Conservation (phyloP, 2,329 filamentous ascomycete species). For the Chaetomium globosum region DNA sequence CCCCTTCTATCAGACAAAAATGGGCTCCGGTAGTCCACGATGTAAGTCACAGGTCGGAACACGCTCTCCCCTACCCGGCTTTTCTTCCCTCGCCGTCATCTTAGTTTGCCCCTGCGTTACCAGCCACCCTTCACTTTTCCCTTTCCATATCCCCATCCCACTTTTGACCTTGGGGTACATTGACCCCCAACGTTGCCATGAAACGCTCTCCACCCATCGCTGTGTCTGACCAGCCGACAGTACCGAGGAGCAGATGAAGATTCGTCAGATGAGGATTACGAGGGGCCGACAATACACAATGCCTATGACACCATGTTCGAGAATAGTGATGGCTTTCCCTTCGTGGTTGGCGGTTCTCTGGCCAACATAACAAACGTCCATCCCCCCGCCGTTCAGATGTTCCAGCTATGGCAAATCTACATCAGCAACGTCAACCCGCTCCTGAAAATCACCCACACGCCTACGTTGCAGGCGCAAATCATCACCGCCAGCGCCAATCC, state of each 20-base stretch:
- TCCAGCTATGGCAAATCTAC: constrained; percentile 70
- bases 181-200: not conserved
- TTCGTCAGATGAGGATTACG: constrained; percentile 59
- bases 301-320: constrained; percentile 63
- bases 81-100: not conserved
- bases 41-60: constrained; percentile 42
- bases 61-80: not conserved
- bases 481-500: constrained; percentile 63
- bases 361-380: constrained; percentile 52
- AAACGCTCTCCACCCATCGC: not conserved
- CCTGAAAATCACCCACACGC: constrained; percentile 68
- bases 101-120: not conserved
- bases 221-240: constrained; percentile 40
- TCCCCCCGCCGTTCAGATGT: constrained; percentile 60
- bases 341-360: constrained; percentile 53
- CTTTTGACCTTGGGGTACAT: not conserved
- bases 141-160: not conserved
- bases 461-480: constrained; percentile 65
- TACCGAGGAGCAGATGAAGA: constrained; percentile 54
- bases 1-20: constrained; percentile 42
- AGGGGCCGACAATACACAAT: constrained; percentile 58
- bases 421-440: constrained; percentile 70
- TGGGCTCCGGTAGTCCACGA: constrained; percentile 58
- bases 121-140: not conserved
- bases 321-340: constrained; percentile 60